A percentile compares a stretch with the other conserved stretches of the same genome.
phyloP scores from a whole-genome alignment of 2,329 filamentous ascomycete genomes.

The Grosmannia penicillata region DNA sequence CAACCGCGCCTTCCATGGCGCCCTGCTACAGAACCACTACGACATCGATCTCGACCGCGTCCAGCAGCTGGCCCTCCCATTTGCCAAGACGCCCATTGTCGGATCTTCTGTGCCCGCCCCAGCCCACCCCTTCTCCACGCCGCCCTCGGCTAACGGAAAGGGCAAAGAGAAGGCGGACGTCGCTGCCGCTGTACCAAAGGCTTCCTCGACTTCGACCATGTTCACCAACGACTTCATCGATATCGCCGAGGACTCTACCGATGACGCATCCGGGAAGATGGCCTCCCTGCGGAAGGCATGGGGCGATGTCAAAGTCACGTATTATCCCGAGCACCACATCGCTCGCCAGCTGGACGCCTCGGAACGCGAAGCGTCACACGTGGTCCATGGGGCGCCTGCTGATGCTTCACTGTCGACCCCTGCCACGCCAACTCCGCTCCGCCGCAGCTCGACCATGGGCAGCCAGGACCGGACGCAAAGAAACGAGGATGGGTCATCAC shows the following conservation, averaged over 20 bases:
- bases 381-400: neutral
- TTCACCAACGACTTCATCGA: constrained; percentile 76
- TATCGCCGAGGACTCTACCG: constrained; percentile 40
- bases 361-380: constrained; percentile 5
- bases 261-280: constrained; percentile 25
- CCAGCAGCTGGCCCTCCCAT: constrained; percentile 68
- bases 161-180: constrained; percentile 54
- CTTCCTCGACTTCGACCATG: constrained; percentile 24
- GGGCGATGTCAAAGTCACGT: constrained; percentile 66
- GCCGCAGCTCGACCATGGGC: constrained; percentile 48
- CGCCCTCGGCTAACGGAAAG: constrained; percentile 30
- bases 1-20: constrained; percentile 51
- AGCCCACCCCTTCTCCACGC: constrained; percentile 1
- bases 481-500: constrained; percentile 29
- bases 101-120: constrained; percentile 20
- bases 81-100: constrained; percentile 53
- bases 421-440: constrained; percentile 59
- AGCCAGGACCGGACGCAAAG: constrained; percentile 28
- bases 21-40: constrained; percentile 73
- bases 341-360: constrained; percentile 11
- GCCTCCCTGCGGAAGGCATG: constrained; percentile 52
- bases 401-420: constrained; percentile 23
- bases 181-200: constrained; percentile 15
- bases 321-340: constrained; percentile 44
- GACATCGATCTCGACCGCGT: constrained; percentile 67